A percentile compares a stretch with the other conserved stretches of the same genome.
Evolutionary conservation across 2,329 filamentous ascomycete species (phyloP).

Genomic region (Diaporthe sp.): DNA sequence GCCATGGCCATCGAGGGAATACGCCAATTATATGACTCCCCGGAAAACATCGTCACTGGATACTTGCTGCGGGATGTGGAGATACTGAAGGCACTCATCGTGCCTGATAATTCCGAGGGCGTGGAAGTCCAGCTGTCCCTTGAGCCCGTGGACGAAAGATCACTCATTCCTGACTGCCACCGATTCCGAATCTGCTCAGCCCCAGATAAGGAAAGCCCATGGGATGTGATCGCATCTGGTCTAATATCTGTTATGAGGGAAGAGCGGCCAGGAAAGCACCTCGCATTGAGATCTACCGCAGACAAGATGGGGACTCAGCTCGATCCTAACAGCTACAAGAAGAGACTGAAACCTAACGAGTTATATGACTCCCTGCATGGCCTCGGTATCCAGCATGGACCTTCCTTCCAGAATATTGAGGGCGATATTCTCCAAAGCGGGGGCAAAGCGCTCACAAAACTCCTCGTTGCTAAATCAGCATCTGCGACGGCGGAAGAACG

Average conservation of each 20-base stretch:
- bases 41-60: not conserved
- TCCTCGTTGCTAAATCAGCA: not conserved
- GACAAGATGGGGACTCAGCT: conserved; percentile 37
- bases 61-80: not conserved
- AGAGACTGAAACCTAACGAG: conserved; percentile 40
- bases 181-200: conserved; percentile 7
- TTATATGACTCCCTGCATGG: conserved; percentile 39
- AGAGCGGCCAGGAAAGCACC: conserved; percentile 49
- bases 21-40: not conserved
- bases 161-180: not conserved
- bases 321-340: conserved; percentile 22
- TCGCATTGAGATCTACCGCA: conserved; percentile 18
- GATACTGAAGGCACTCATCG: not conserved
- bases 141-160: not conserved
- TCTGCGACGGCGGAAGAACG: not conserved
- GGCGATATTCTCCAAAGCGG: conserved; percentile 9
- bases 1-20: conserved; percentile 36
- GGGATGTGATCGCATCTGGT: conserved; percentile 14
- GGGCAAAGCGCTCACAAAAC: conserved; percentile 19
- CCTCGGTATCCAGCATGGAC: too few relatives aligned
- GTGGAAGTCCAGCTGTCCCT: not conserved
- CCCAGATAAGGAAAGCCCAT: not conserved
- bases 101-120: not conserved
- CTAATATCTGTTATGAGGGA: not conserved
- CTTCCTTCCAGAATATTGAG: conserved; percentile 43